Base-by-base conservation (phyloP, 2,329 filamentous ascomycete species). In the Trichoderma aggressivum region DNA sequence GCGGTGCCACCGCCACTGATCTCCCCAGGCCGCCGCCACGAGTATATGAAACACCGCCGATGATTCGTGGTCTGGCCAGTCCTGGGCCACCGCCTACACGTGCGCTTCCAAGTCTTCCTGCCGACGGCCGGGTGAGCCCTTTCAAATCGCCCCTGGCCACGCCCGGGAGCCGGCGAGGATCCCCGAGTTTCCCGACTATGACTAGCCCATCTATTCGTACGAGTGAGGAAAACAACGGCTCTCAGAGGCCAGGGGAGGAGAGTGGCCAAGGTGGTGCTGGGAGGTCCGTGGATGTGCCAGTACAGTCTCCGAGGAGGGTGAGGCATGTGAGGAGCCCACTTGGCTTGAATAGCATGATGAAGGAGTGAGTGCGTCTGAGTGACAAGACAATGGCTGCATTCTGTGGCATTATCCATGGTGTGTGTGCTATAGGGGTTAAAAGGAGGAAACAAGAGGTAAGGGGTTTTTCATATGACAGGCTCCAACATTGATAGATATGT, bases 41-140 rank as follows among this genome's bases (percentile, higher is more conserved):
- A 14, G 60, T 62, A 28, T 70, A 72, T 24, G 69, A 67, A 3
- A 24, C 62, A 5, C 71, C 74, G 1, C 70, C 73, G 3, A 71
- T 73, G n/a, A 70, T 77, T 59, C 69, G 72, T 53, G 50, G 71
- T 39, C 72, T 79, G 28, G 73, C 75, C n/a, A 76, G 78, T 32
- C 77, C 82, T 24, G 83, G 84, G 0, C 84, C 86, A 0, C 84
- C 85, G 0, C 85, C 85, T 0, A 83, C 73, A 6, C 78, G 81
- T n/a, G 82, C 83, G 3, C 80, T 86, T 3, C 83, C 84, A 0
- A 74, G 75, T 1, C 59, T 63, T 7, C 79, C 80, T 47, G 62
- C 55, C 10, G 60, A 68, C 18, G 71, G 72, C 1, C 71, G 72
- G 1, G 59, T 65, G 2, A 75, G 73, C 6, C 76, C 73, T 16